Conservation (phyloP, 305 asterid species). For the Solanum aculeatissimum region DNA sequence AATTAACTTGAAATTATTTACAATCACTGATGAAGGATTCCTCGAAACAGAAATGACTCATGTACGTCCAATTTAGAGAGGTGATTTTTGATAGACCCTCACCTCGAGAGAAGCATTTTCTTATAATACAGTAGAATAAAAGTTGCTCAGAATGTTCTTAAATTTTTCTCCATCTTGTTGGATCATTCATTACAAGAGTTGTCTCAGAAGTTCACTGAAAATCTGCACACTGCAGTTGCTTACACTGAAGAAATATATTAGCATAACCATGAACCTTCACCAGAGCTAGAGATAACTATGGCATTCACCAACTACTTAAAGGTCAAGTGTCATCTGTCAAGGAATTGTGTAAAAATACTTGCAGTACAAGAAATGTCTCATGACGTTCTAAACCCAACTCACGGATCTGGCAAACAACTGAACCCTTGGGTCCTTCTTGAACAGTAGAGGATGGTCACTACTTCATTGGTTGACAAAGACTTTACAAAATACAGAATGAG, state of each 20-base stretch:
- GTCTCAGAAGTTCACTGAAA: neutral
- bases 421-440: neutral
- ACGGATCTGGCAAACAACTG: neutral
- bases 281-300: neutral
- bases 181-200: neutral
- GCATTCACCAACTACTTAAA: too few relatives aligned
- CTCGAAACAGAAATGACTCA: neutral
- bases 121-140: neutral
- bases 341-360: neutral
- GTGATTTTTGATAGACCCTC: neutral
- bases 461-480: neutral
- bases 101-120: too few relatives aligned
- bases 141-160: neutral
- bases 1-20: neutral
- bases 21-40: too few relatives aligned
- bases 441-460: neutral
- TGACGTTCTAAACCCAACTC: neutral
- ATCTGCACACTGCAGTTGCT: neutral
- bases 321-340: neutral
- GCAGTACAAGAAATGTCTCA: neutral
- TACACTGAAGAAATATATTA: neutral
- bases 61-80: neutral
- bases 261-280: neutral
- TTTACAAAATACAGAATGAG: neutral
- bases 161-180: neutral